phyloP scores from a whole-genome alignment of 2,329 filamentous ascomycete genomes.

The Stachybotrys elegans region DNA sequence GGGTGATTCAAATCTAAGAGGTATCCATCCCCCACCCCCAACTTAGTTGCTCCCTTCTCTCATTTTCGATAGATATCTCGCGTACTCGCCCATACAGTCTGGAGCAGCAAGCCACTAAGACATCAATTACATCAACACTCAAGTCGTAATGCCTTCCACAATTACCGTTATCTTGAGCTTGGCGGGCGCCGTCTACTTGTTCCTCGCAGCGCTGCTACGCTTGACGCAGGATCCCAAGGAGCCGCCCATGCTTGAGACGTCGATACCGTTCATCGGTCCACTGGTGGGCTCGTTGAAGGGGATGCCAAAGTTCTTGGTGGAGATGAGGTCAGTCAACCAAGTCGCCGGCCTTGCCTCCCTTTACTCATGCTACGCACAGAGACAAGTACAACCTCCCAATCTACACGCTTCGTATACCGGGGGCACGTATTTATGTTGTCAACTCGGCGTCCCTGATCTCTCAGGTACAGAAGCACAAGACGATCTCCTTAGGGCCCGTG shows the following conservation, averaged over 20 bases:
- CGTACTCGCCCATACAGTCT: too few species aligned
- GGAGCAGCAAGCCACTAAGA: too few species aligned
- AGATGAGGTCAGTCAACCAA: not conserved
- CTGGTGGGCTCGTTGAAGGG: not conserved
- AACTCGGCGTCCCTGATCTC: not conserved
- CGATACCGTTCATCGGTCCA: not conserved
- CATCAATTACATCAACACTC: too few species aligned
- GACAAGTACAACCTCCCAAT: constrained; percentile 1
- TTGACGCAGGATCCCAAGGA: not conserved
- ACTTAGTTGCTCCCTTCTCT: too few species aligned
- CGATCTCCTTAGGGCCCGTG: not conserved
- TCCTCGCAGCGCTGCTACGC: not conserved
- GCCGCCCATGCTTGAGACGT: not conserved
- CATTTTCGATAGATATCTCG: too few species aligned
- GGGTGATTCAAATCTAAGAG: too few species aligned
- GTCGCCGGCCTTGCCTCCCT: too few species aligned
- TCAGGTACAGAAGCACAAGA: not conserved
- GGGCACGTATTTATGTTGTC: not conserved
- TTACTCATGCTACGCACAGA: not conserved
- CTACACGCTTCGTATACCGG: not conserved
- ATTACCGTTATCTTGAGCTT: not conserved
- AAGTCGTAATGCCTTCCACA: not conserved
- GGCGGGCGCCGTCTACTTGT: not conserved
- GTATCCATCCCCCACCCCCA: too few species aligned
- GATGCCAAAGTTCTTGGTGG: not conserved